Evolutionary conservation across 257 asterid genomes (phyloP).

Genomic region (Ocimum tenuiflorum): DNA sequence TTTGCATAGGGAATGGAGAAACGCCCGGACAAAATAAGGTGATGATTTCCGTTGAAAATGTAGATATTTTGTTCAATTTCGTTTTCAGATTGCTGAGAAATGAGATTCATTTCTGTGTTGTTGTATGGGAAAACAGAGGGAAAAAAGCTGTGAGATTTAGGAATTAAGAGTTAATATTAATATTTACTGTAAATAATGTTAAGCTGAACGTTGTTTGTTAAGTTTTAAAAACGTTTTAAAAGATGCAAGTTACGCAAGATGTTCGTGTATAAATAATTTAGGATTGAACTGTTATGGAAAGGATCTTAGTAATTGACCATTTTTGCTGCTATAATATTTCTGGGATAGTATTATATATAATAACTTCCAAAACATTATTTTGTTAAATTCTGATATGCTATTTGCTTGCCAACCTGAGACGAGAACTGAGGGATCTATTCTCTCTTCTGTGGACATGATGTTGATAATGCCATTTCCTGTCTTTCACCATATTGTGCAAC

Average conservation of each 20-base stretch:
- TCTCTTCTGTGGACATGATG: conserved; percentile 7
- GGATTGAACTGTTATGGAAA: not conserved
- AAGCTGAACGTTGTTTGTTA: not conserved
- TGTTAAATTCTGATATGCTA: not conserved
- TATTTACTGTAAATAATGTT: not conserved
- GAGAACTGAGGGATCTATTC: not conserved
- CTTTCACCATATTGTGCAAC: too few species aligned
- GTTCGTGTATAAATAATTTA: not conserved
- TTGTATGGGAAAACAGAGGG: not conserved
- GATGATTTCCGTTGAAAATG: conserved; percentile 59
- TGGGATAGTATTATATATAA: not conserved
- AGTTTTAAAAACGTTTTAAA: not conserved
- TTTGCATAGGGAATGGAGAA: conserved; percentile 23
- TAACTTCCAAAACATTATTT: not conserved
- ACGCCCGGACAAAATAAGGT: conserved; percentile 28
- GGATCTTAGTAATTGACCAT: not conserved
- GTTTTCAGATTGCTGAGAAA: not conserved
- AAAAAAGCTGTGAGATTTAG: not conserved
- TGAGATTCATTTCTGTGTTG: not conserved
- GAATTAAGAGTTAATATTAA: not conserved
- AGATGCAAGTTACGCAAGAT: not conserved
- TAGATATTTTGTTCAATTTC: conserved; percentile 14
- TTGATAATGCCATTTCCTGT: not conserved
- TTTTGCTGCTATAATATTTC: conserved; percentile 10
- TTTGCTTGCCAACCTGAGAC: not conserved